Evolutionary conservation across 2,329 filamentous ascomycete genomes (phyloP).

Genomic region (Calonectria hawksworthii): DNA sequence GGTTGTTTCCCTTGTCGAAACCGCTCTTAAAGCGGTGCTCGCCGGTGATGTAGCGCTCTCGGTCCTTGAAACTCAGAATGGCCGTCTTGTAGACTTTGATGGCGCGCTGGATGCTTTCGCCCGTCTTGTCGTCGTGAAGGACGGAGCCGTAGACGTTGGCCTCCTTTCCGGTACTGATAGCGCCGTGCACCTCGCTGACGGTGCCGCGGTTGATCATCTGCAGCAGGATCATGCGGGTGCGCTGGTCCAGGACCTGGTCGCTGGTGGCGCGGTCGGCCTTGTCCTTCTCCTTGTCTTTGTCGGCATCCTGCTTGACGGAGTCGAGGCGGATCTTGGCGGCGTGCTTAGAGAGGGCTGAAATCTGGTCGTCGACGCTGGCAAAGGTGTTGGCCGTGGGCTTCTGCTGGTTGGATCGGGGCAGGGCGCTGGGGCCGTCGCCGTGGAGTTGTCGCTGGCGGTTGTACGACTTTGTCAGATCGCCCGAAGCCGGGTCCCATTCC

Average conservation of each 20-base stretch:
- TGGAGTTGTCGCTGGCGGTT: conserved; percentile 84
- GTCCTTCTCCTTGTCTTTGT: conserved; percentile 76
- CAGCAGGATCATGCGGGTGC: conserved; percentile 94
- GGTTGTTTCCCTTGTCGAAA: conserved; percentile 94
- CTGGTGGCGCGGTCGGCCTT: conserved; percentile 94
- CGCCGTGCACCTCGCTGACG: conserved; percentile 93
- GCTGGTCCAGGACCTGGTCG: conserved; percentile 93
- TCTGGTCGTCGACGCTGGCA: conserved; percentile 87
- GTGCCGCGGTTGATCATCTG: conserved; percentile 95
- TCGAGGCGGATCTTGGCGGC: conserved; percentile 88
- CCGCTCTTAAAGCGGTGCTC: conserved; percentile 93
- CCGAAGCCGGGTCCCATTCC: conserved; percentile 70
- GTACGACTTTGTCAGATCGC: conserved; percentile 87
- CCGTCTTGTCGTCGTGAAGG: conserved; percentile 67
- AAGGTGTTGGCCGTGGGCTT: conserved; percentile 85
- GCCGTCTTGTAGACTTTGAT: conserved; percentile 99
- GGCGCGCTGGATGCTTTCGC: conserved; percentile 78
- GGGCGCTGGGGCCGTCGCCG: conserved; percentile 60
- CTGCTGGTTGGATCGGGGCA: conserved; percentile 82
- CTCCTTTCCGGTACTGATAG: conserved; percentile 96
- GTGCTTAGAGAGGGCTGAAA: conserved; percentile 86
- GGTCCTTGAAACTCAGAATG: conserved; percentile 97
- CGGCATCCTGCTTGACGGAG: conserved; percentile 64
- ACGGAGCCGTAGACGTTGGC: conserved; percentile 97
- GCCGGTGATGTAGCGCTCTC: conserved; percentile 94